Base-by-base conservation (phyloP, 2,329 filamentous ascomycete species). In the Teratosphaeria nubilosa region DNA sequence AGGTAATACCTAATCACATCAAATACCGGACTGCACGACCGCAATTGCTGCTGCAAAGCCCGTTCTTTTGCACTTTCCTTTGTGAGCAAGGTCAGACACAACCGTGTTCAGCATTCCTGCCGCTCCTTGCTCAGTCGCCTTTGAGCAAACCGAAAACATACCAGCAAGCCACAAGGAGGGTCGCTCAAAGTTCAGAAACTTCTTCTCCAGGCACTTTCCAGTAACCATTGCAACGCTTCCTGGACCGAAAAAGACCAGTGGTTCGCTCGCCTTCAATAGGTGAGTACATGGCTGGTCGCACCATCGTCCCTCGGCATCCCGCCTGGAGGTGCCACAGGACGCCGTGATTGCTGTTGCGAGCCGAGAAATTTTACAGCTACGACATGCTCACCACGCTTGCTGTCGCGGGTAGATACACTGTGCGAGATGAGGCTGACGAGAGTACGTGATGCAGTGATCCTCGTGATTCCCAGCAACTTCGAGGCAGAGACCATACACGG, bases 361-460 rank as follows among this genome's bases (percentile, higher is more conserved):
- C 58, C 56, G 51, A 3, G 52, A 55, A 25, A 13, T 52, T 27
- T 5, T 32, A 24, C 14, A 57, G 58, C 58, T 58, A 58, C 55
- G 22, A 41, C 58, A 56, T 51, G 32, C 34, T 55, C 27, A 34
- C 32, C 55, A 34, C 51, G 45, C 55, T 55, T 31, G 41, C 41
- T 34, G 58, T 60, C 41, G 56, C 58, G 58, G 58, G 52, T 58
- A 56, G 56, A 56, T 57, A 56, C 58, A 60, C 58, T 53, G 58
- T 60, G 55, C 52, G 30, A 37, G 30, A 45, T 58, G 56, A 53
- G 45, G 58, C 58, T 60, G 58, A 60, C 56, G 45, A 34, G 22
- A 25, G 27, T 24, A 31, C 22, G 25, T 50, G 27, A n/a, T 48
- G 45, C 50, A 56, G 53, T 45, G 45, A 34, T 48, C 48, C 45